phyloP scores from a whole-genome alignment of 75 land plant species.

The Picea sitchensis region DNA sequence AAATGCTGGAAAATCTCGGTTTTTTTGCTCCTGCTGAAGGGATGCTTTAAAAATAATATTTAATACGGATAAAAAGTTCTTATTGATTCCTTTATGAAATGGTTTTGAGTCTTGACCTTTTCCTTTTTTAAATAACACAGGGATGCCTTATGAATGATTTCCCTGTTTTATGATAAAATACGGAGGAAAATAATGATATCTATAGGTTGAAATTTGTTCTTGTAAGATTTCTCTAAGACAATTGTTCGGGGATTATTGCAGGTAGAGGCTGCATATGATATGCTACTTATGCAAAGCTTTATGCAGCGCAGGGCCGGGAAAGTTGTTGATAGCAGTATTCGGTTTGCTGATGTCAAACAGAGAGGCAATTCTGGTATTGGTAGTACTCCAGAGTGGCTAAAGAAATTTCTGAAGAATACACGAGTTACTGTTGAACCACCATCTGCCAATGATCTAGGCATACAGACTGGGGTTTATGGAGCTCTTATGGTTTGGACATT shows the following conservation, averaged over 20 bases:
- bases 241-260: conserved; percentile 21
- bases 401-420: conserved; percentile 39
- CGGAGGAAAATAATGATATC: background rate
- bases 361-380: conserved; percentile 30
- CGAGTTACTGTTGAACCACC: conserved; percentile 69
- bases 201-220: background rate
- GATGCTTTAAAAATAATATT: too few species aligned
- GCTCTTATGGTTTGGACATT: conserved; percentile 72
- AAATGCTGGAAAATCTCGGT: too few species aligned
- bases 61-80: too few species aligned
- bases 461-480: conserved; percentile 85
- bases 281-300: conserved; percentile 87
- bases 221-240: background rate
- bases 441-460: conserved; percentile 41
- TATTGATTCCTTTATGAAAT: too few species aligned
- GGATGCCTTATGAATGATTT: too few species aligned
- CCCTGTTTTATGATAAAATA: background rate
- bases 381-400: conserved; percentile 67
- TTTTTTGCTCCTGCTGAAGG: too few species aligned
- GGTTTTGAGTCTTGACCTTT: too few species aligned
- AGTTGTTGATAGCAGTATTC: conserved; percentile 68
- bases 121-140: too few species aligned
- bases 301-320: conserved; percentile 83
- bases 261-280: conserved; percentile 98
- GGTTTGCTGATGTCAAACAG: conserved; percentile 88